A percentile compares a stretch with the other conserved stretches of the same genome.
Conservation (phyloP, 2,329 filamentous ascomycete genomes). For the Talaromyces amestolkiae region DNA sequence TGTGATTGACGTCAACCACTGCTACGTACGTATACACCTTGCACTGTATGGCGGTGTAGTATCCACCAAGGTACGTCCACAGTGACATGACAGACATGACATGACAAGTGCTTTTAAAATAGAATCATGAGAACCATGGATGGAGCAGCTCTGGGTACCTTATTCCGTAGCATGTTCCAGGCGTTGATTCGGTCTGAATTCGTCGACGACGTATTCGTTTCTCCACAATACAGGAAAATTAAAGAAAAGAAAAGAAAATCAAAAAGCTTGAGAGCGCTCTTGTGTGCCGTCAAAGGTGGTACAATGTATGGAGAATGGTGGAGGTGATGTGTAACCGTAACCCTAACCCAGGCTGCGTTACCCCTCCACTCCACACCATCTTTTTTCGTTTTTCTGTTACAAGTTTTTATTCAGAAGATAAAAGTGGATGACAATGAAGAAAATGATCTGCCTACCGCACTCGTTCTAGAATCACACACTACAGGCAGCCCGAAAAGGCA, state of each 20-base stretch:
- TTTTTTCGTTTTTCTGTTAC: background rate
- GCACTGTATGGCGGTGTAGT: background rate
- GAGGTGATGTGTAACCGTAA: constrained; percentile 8
- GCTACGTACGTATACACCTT: background rate
- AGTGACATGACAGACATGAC: background rate
- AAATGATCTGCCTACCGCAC: background rate
- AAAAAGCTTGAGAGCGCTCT: constrained; percentile 9
- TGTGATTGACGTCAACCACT: constrained; percentile 14
- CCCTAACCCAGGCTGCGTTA: constrained; percentile 2
- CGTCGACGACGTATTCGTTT: background rate
- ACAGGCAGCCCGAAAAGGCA: background rate
- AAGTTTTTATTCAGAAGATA: too few relatives aligned
- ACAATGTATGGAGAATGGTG: background rate
- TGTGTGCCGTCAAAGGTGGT: background rate
- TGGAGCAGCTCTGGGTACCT: background rate
- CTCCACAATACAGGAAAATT: background rate
- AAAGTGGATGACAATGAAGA: background rate
- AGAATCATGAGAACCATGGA: background rate
- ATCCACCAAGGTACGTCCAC: background rate
- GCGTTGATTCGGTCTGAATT: background rate
- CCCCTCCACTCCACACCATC: constrained; percentile 6
- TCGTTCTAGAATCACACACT: constrained; percentile 10
- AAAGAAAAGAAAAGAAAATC: background rate
- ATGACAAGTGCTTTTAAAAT: constrained; percentile 5
- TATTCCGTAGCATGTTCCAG: background rate